These are phyloP conservation scores for Helichrysum umbraculigerum DNA, from an alignment of 129 eudicot species.

Conservation along the genomic window DNA sequence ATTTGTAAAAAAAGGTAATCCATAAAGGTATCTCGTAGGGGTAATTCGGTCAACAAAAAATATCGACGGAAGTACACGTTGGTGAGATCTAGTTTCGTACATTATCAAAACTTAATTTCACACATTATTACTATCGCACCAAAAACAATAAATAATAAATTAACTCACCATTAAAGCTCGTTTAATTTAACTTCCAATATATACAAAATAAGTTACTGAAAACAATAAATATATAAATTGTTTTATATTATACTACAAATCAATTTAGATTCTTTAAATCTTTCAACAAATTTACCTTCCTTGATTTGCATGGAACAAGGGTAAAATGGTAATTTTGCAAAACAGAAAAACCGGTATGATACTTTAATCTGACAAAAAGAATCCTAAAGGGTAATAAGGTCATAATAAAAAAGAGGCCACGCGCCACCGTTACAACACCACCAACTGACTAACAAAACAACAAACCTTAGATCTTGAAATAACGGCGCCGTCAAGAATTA, in stretches of 20 bases:
- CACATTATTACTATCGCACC: neutral
- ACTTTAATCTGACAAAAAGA: constrained; percentile 22
- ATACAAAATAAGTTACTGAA: neutral
- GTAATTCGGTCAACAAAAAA: constrained; percentile 16
- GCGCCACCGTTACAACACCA: constrained; percentile 22
- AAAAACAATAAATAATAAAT: neutral
- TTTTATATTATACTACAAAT: neutral
- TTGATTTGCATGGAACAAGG: constrained; percentile 27
- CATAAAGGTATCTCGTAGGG: constrained; percentile 4
- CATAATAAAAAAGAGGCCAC: constrained; percentile 27
- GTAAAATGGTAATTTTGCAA: constrained; percentile 26
- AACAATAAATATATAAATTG: neutral
- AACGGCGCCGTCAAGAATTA: constrained; percentile 23
- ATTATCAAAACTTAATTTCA: neutral
- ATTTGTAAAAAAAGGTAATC: neutral
- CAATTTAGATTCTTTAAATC: neutral
- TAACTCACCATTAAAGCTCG: neutral
- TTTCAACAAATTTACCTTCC: neutral
- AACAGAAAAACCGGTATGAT: constrained; percentile 36
- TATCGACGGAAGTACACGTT: neutral
- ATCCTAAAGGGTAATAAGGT: constrained; percentile 30
- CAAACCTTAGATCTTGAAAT: constrained; percentile 75
- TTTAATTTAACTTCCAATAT: neutral
- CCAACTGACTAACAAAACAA: constrained; percentile 29
- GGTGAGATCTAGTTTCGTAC: neutral